Evolutionary conservation across 2,329 filamentous ascomycete species (phyloP), one percentile per base, ranked within the genome.

Genomic region (Fusarium abutilonis): DNA sequence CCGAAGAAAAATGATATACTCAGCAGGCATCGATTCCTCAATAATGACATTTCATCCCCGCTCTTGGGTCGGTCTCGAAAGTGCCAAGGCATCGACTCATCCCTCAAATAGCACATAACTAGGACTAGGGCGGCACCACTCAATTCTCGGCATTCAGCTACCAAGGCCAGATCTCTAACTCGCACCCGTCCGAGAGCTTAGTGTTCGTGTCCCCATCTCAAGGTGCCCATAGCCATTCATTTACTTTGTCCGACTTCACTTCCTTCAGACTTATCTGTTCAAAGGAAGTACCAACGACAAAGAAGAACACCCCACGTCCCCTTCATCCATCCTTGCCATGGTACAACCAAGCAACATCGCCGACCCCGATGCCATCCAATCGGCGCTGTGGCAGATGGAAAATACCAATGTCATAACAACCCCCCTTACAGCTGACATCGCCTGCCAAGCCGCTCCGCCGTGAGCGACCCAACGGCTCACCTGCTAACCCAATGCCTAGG

Each of bases 381-480:
- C 49, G 53, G 48, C 34, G 41, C 28, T 29, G 63, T 44, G 59
- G 43, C 36, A 46, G 17, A 53, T 52, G 58, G 47, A 56, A 41
- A 47, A 50, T 56, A 55, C 29, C 28, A 49, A 51, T 42, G 42
- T 49, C 52, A 48, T 39, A 41, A 45, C 39, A 52, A 42, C 39
- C 40, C 36, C 39, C 38, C 48, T 49, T 49, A 40, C 43, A 52
- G 32, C 52, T 48, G 53, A 47, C 47, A 54, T 59, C 47, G 23
- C 51, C 46, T 35, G 53, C 36, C 36, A 53, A 63, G 63, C 32
- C 55, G 36, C 21, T 43, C 47, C 56, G 54, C 47, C 42, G 50
- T 43, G 44, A 57, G 50, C 51, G 43, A 63, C 55, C 60, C 56
- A 69, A 64, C 50, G 59, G 50, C 55, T 61, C 54, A 56, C 48